A percentile compares a stretch with the other conserved stretches of the same genome.
Evolutionary conservation across 75 land plant species (phyloP).

Genomic region (Azolla pinnata): DNA sequence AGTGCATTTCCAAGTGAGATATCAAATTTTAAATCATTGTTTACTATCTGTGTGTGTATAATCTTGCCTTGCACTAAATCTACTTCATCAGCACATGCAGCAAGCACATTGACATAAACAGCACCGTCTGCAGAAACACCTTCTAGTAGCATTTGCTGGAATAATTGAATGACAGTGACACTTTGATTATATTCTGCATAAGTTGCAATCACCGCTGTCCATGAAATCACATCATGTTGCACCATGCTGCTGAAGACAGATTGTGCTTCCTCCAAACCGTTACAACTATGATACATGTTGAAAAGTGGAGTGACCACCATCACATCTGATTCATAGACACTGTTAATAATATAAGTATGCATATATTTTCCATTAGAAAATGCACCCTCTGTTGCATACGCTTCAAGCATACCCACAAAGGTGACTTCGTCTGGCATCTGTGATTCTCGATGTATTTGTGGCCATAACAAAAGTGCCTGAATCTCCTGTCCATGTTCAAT

Average conservation of each 20-base stretch:
- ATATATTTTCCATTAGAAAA: slow-evolving; percentile 7
- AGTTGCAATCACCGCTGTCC: slow-evolving; percentile 13
- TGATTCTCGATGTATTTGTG: slow-evolving; percentile 10
- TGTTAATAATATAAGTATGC: slow-evolving; percentile 13
- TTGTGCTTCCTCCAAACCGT: slow-evolving; percentile 16
- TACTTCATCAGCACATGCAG: slow-evolving; percentile 8
- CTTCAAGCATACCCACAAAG: slow-evolving; percentile 15
- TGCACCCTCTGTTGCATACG: slow-evolving; percentile 13
- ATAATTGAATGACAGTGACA: neutral
- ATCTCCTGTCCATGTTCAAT: neutral
- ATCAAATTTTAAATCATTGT: neutral
- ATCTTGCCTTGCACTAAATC: slow-evolving; percentile 3
- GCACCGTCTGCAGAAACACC: slow-evolving; percentile 5
- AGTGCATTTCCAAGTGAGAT: slow-evolving; percentile 4
- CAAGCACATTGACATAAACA: slow-evolving; percentile 5
- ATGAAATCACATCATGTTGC: slow-evolving; percentile 11
- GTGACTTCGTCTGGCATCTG: slow-evolving; percentile 14
- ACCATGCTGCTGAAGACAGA: slow-evolving; percentile 9
- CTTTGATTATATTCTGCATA: slow-evolving; percentile 7
- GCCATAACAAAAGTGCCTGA: slow-evolving; percentile 11
- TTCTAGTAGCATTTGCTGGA: slow-evolving; percentile 10
- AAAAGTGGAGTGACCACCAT: slow-evolving; percentile 17
- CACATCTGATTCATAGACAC: slow-evolving; percentile 13
- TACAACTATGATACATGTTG: slow-evolving; percentile 26
- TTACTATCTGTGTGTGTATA: slow-evolving; percentile 6